A percentile compares a stretch with the other conserved stretches of the same genome.
phyloP scores from a whole-genome alignment of 2,329 filamentous ascomycete species.

The Microdochium nivale region DNA sequence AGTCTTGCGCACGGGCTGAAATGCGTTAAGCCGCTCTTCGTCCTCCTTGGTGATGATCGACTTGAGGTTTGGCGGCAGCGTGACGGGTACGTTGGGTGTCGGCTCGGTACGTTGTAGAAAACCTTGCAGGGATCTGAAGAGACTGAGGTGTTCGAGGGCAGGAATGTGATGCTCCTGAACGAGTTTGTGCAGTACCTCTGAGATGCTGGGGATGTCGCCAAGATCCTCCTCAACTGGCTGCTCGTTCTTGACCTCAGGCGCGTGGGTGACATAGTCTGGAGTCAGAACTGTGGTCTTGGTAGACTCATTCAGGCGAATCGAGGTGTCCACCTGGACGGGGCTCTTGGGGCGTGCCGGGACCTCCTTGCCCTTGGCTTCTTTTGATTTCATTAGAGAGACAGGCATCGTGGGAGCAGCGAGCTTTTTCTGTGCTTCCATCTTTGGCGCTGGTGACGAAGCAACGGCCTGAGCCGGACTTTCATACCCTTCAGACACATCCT shows the following conservation, averaged over 20 bases:
- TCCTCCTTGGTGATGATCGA: slow-evolving; percentile 45
- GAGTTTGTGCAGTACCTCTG: slow-evolving; percentile 28
- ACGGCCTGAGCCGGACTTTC: slow-evolving; percentile 13
- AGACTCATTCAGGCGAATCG: slow-evolving; percentile 22
- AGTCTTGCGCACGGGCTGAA: slow-evolving; percentile 51
- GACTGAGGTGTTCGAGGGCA: slow-evolving; percentile 25
- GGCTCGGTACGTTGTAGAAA: slow-evolving; percentile 23
- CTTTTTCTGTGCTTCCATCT: slow-evolving; percentile 11
- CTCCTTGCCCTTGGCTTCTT: slow-evolving; percentile 13
- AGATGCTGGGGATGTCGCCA: slow-evolving; percentile 19
- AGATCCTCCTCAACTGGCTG: slow-evolving; percentile 19
- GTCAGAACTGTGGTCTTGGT: slow-evolving; percentile 24
- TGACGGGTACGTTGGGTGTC: slow-evolving; percentile 14
- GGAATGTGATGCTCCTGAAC: slow-evolving; percentile 22
- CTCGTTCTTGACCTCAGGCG: slow-evolving; percentile 16
- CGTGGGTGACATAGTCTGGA: slow-evolving; percentile 20
- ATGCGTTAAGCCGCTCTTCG: slow-evolving; percentile 43
- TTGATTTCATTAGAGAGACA: slow-evolving; percentile 9
- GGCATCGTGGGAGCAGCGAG: slow-evolving; percentile 6
- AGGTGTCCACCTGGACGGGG: slow-evolving; percentile 17
- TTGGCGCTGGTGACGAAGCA: slow-evolving; percentile 7
- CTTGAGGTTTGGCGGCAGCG: slow-evolving; percentile 30
- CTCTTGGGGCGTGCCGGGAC: slow-evolving; percentile 17
- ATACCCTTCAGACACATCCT: slow-evolving; percentile 16
- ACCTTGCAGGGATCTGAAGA: slow-evolving; percentile 28